These are phyloP conservation scores for Rhynchosporium agropyri DNA, from an alignment of 2,329 filamentous ascomycete species.

Conservation along the genomic window DNA sequence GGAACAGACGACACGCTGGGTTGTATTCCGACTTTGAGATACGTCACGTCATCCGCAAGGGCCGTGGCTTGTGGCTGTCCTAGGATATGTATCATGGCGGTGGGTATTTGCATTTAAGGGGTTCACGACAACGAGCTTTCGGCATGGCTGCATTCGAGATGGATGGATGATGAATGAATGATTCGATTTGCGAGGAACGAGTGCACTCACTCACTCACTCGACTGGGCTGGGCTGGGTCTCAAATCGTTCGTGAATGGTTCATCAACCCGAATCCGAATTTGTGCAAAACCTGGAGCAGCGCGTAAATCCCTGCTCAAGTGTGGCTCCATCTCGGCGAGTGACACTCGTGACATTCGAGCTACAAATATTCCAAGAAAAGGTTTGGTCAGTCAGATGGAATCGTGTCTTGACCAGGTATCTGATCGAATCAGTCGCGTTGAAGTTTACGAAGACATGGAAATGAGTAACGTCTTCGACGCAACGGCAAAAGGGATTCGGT, in stretches of 20 bases:
- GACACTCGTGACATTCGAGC: too few relatives aligned
- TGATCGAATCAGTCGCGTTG: too few relatives aligned
- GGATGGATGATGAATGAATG: not conserved
- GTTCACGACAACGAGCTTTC: not conserved
- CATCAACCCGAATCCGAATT: not conserved
- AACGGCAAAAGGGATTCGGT: not conserved
- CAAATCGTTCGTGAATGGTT: not conserved
- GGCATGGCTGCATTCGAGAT: not conserved
- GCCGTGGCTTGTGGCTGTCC: constrained; percentile 7
- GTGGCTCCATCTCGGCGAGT: too few relatives aligned
- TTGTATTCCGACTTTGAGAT: not conserved
- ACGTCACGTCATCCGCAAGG: not conserved
- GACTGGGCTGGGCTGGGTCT: too few relatives aligned
- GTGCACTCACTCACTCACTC: not conserved
- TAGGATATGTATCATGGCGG: constrained; percentile 1
- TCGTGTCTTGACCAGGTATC: too few relatives aligned
- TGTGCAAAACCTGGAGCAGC: too few relatives aligned
- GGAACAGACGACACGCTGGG: too few relatives aligned
- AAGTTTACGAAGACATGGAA: not conserved
- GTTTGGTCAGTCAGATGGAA: too few relatives aligned
- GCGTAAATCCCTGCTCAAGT: too few relatives aligned
- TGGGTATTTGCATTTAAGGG: constrained; percentile 5
- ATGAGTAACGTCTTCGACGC: not conserved
- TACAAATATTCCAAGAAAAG: too few relatives aligned
- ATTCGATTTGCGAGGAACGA: not conserved